Evolutionary conservation across 805 yeast genomes (phyloP).

Genomic region (Yarrowia sp.): DNA sequence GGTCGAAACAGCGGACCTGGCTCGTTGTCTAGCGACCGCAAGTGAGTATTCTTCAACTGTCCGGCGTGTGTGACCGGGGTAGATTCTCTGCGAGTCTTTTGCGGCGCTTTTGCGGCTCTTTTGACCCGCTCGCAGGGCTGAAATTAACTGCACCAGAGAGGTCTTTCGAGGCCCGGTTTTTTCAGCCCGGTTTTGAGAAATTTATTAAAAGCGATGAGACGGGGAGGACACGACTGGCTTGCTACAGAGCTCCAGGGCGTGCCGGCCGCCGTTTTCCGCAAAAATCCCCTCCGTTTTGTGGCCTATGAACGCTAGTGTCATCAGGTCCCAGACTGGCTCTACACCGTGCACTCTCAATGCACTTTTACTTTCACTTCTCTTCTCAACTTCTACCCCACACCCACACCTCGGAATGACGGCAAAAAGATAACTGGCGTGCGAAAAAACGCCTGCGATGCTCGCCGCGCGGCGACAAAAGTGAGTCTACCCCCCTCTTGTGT

Average conservation of each 20-base stretch:
- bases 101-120: background rate
- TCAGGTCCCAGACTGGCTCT: constrained; percentile 15
- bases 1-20: background rate
- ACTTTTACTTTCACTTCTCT: constrained; percentile 27
- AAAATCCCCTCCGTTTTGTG: too few relatives aligned
- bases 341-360: constrained; percentile 13
- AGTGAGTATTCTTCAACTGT: background rate
- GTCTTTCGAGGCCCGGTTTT: too few relatives aligned
- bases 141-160: background rate
- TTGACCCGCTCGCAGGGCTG: background rate
- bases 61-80: too few relatives aligned
- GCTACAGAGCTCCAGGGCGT: too few relatives aligned
- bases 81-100: background rate
- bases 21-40: too few relatives aligned
- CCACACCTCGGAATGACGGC: constrained; percentile 2
- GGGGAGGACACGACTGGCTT: too few relatives aligned
- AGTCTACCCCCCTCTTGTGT: background rate
- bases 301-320: constrained; percentile 8
- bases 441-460: background rate
- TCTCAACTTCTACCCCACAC: constrained; percentile 26
- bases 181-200: too few relatives aligned
- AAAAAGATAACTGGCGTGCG: background rate
- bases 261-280: too few relatives aligned
- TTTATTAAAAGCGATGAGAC: background rate
- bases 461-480: background rate